Conservation (phyloP, 1,139 yeast genomes). For the Scheffersomyces stambukii region DNA sequence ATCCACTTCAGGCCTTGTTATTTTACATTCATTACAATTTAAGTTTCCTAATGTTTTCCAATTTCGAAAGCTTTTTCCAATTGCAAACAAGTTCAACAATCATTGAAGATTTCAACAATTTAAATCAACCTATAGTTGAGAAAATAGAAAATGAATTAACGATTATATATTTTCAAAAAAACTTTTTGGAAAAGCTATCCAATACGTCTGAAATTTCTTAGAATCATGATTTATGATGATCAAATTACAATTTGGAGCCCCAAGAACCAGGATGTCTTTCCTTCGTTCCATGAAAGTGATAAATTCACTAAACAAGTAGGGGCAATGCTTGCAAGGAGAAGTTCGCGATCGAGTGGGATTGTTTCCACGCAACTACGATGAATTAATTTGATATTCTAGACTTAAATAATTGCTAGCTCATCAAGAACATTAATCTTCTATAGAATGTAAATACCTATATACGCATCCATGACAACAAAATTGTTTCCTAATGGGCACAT, state of each 20-base stretch:
- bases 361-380: conserved; percentile 56
- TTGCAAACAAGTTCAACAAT: conserved; percentile 4
- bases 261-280: no score
- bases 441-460: conserved; percentile 15
- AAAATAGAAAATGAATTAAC: conserved; percentile 18
- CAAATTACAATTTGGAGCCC: no score
- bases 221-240: no score
- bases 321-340: conserved; percentile 63
- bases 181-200: no score
- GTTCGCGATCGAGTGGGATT: conserved; percentile 43
- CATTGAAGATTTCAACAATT: conserved; percentile 9
- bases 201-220: no score
- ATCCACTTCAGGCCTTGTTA: conserved; percentile 23
- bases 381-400: conserved; percentile 11
- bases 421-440: conserved; percentile 11
- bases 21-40: conserved; percentile 28
- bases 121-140: conserved; percentile 11
- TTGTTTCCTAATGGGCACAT: conserved; percentile 35
- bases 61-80: conserved; percentile 12
- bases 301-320: conserved; percentile 20
- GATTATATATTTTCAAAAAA: no score
- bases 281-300: background rate
- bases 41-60: conserved; percentile 21
- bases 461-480: conserved; percentile 41
- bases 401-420: background rate